Evolutionary conservation across 2,329 filamentous ascomycete genomes (phyloP), one percentile per base, ranked within the genome.

Genomic region (Blastomyces emzantsi): DNA sequence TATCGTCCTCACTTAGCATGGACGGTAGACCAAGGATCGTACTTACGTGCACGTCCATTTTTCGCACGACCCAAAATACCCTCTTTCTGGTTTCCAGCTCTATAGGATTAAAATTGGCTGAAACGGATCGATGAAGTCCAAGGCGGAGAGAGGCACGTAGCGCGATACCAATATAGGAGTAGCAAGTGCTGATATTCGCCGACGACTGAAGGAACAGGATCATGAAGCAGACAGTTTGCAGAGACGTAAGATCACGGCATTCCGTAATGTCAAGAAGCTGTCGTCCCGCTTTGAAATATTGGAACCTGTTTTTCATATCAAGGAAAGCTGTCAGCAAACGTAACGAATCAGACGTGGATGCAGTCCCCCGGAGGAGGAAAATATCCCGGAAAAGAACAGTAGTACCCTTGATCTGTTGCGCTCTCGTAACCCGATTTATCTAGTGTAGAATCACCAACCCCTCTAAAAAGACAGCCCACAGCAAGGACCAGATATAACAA

Each of bases 181-280:
- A 93, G 72, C 90, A 93, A 11, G 86, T 88, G 71, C 87, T 90
- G 39, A 93, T 78, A 71, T 90, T 90, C 11, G 89, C 89, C 1
- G 90, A 90, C 2, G 88, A 86, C 71, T 94, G 90, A 0, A 93
- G 80, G 71, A 92, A 94, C 2, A 93, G 78, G 59, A 92, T 88
- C 82, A 92, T 89, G 72, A 90, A 92, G 25, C 92, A 77, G 7
- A 94, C 81, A 1, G 88, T 85, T 73, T 94, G 90, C 9, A 93
- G 78, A 1, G 89, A 89, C 25, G 81, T 83, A 54, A 93, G 79
- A 71, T 92, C 89, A 57, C 89, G 85, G 68, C 89, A 92, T 66
- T 83, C 80, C 0, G 81, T 82, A 49, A 83, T 77, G 66, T 83
- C 81, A 58, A 92, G 77, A 64, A 92, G 79, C 54, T 84, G 78